phyloP scores from a whole-genome alignment of 345 rosid species.

The Rhizophora mangle region DNA sequence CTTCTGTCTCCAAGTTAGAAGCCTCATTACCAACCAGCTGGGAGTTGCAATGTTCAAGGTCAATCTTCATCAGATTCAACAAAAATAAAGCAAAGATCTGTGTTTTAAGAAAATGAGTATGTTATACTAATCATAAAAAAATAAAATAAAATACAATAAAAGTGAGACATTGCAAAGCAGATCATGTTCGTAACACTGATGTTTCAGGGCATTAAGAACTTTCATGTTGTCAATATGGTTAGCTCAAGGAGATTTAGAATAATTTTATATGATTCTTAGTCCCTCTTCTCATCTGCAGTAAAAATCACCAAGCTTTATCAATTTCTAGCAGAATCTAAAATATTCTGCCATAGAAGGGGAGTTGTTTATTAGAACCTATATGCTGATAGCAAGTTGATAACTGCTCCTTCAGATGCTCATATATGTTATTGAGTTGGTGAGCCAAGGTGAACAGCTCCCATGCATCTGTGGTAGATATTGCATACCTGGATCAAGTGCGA shows the following conservation, averaged over 20 bases:
- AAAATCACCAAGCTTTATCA: background rate
- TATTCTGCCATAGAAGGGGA: background rate
- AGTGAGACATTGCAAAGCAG: no score
- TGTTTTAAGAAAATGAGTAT: no score
- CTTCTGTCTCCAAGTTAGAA: no score
- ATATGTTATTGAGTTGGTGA: constrained; percentile 58
- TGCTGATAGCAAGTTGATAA: constrained; percentile 42
- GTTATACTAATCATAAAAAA: no score
- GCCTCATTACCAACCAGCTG: no score
- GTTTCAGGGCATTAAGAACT: constrained; percentile 57
- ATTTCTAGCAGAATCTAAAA: background rate
- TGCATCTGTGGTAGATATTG: constrained; percentile 53
- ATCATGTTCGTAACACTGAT: no score
- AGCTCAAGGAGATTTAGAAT: constrained; percentile 40
- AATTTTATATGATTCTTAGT: constrained; percentile 39
- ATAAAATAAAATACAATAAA: no score
- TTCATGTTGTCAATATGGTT: constrained; percentile 59
- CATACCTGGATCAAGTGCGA: constrained; percentile 29
- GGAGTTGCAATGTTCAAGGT: no score
- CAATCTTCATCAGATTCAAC: no score
- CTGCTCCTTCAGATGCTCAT: constrained; percentile 53
- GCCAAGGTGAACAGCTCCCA: constrained; percentile 68
- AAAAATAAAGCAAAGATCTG: no score
- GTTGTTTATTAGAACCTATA: constrained; percentile 35
- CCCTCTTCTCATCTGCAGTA: constrained; percentile 52